A percentile compares a stretch with the other conserved stretches of the same genome.
Evolutionary conservation across 495 filamentous ascomycete genomes (phyloP).

Genomic region (Rusavskia elegans): DNA sequence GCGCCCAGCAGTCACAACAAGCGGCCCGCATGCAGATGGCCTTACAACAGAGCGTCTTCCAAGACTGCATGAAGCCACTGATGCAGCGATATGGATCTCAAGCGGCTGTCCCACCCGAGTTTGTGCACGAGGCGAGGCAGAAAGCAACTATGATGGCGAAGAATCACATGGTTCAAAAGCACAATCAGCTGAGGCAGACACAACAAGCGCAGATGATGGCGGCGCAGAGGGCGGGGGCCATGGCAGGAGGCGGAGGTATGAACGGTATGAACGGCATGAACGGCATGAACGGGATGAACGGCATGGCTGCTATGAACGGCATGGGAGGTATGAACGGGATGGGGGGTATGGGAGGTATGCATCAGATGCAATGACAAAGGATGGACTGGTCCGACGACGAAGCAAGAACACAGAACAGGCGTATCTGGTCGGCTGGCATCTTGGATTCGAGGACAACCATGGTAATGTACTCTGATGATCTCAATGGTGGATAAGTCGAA

Average conservation of each 20-base stretch:
- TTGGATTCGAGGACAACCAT: too few species aligned
- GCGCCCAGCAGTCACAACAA: slow-evolving; percentile 25
- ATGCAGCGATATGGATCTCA: background rate
- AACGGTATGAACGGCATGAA: background rate
- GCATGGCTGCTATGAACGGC: background rate
- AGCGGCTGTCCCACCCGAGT: background rate
- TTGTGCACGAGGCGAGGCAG: background rate
- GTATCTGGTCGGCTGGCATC: too few species aligned
- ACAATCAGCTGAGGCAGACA: slow-evolving; percentile 21
- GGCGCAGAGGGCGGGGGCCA: slow-evolving; percentile 2
- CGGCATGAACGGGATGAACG: background rate
- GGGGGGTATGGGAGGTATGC: background rate
- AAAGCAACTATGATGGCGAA: slow-evolving; percentile 22
- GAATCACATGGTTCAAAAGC: slow-evolving; percentile 19
- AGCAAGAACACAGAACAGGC: too few species aligned
- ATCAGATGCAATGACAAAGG: background rate
- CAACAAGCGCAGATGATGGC: slow-evolving; percentile 17
- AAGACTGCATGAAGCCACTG: background rate
- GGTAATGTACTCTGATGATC: too few species aligned
- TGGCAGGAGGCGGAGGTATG: background rate
- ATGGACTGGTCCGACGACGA: too few species aligned
- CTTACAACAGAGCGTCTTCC: background rate
- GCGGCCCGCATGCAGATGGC: slow-evolving; percentile 24
- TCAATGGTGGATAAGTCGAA: too few species aligned
- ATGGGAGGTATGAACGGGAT: background rate